A percentile compares a stretch with the other conserved stretches of the same genome.
Conservation (phyloP, 352 stramenopile species). For the Phytopythium helicoides region DNA sequence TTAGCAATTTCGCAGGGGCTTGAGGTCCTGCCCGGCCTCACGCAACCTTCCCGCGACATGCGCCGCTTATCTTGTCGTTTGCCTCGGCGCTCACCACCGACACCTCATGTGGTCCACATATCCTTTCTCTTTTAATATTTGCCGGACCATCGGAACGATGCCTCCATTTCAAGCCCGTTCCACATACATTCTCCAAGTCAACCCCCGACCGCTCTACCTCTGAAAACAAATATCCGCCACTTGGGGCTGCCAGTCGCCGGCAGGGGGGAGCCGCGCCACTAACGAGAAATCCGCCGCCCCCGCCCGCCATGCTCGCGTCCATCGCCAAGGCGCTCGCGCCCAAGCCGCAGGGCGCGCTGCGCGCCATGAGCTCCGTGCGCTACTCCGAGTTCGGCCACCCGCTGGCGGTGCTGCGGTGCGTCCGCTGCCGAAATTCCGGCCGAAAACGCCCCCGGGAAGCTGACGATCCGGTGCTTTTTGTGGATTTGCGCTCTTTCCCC, state of each 20-base stretch:
- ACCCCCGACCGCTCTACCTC: background rate
- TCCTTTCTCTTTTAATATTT: background rate
- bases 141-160: constrained; percentile 17
- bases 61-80: no score
- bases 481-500: no score
- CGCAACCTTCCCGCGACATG: no score
- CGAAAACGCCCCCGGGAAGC: background rate
- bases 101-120: background rate
- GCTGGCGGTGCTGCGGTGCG: constrained; percentile 59
- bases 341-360: constrained; percentile 13
- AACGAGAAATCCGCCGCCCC: background rate
- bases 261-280: background rate
- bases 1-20: no score
- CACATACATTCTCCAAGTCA: constrained; percentile 5
- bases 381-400: constrained; percentile 76
- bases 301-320: constrained; percentile 48
- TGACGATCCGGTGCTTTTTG: no score
- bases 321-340: constrained; percentile 52
- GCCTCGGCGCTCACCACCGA: no score
- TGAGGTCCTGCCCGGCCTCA: no score
- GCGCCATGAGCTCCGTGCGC: constrained; percentile 73
- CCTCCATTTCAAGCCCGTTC: constrained; percentile 8
- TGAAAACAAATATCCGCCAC: background rate
- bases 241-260: constrained; percentile 1
- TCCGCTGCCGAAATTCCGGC: background rate